These are phyloP conservation scores for Draba incana DNA, from an alignment of 345 rosid genomes.

Conservation along the genomic window DNA sequence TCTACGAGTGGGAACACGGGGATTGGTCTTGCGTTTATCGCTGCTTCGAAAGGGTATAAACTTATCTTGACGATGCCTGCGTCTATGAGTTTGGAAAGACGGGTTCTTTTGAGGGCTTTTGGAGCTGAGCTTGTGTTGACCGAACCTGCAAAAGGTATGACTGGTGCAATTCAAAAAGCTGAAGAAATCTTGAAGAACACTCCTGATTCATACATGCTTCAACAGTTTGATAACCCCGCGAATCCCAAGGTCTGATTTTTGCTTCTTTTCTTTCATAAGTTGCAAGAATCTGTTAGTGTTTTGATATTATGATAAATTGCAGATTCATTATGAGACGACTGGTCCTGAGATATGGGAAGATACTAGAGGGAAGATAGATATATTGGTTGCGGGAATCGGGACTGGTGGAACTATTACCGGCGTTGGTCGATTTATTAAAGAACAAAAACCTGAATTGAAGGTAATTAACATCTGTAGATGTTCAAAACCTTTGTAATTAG, in stretches of 20 bases:
- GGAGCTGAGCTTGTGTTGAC: conserved; percentile 90
- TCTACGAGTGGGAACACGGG: conserved; percentile 97
- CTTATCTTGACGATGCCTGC: conserved; percentile 85
- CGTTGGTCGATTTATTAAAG: conserved; percentile 74
- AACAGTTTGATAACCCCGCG: conserved; percentile 88
- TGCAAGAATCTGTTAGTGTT: conserved; percentile 27
- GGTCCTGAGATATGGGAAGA: conserved; percentile 94
- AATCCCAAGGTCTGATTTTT: conserved; percentile 78
- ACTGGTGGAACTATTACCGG: conserved; percentile 92
- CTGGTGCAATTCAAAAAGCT: conserved; percentile 74
- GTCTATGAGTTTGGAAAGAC: conserved; percentile 82
- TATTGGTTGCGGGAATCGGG: conserved; percentile 77
- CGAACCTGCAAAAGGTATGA: conserved; percentile 83
- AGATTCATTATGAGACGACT: conserved; percentile 86
- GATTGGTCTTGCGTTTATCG: conserved; percentile 86
- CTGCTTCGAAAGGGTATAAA: conserved; percentile 81
- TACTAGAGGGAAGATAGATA: conserved; percentile 81
- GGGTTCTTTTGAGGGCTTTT: conserved; percentile 80
- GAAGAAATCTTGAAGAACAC: conserved; percentile 74
- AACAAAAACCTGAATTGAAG: conserved; percentile 48
- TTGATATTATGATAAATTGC: conserved; percentile 32
- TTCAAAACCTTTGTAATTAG: conserved; percentile 1
- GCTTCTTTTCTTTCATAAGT: conserved; percentile 12
- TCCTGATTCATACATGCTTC: conserved; percentile 75
- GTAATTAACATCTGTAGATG: conserved; percentile 30